phyloP scores from a whole-genome alignment of 306 rosid species.

The Argentina anserina region DNA sequence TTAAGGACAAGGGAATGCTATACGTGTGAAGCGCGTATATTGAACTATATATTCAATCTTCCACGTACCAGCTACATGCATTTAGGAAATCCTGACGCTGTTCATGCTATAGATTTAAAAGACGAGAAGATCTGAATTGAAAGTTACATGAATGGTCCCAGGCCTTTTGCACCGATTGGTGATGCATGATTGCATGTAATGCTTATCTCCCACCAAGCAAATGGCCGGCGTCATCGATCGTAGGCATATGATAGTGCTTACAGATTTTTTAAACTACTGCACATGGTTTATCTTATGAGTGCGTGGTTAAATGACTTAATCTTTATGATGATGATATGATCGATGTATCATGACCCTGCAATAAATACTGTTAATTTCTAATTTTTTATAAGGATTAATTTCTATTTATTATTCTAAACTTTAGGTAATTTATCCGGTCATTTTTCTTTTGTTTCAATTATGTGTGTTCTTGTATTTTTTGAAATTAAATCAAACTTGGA shows the following conservation, averaged over 20 bases:
- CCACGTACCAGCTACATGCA: too few species aligned
- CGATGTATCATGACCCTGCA: neutral
- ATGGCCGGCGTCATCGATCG: neutral
- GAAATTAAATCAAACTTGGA: too few species aligned
- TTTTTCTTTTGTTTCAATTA: too few species aligned
- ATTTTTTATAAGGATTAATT: neutral
- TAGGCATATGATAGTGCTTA: neutral
- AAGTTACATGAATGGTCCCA: neutral
- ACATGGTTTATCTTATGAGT: neutral
- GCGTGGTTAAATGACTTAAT: too few species aligned
- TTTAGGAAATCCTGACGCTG: neutral
- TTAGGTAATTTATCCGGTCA: too few species aligned
- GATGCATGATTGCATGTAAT: neutral
- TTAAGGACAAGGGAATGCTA: too few species aligned
- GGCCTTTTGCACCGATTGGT: too few species aligned
- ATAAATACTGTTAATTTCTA: neutral
- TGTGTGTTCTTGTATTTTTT: too few species aligned
- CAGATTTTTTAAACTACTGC: neutral
- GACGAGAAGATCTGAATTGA: neutral
- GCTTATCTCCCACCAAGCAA: neutral
- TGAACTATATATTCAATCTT: too few species aligned
- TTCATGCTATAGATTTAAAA: neutral
- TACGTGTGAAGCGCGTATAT: too few species aligned
- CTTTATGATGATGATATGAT: neutral
- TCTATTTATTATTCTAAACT: too few species aligned